Conservation (phyloP, 805 yeast genomes). For the Candida nemodendra region DNA sequence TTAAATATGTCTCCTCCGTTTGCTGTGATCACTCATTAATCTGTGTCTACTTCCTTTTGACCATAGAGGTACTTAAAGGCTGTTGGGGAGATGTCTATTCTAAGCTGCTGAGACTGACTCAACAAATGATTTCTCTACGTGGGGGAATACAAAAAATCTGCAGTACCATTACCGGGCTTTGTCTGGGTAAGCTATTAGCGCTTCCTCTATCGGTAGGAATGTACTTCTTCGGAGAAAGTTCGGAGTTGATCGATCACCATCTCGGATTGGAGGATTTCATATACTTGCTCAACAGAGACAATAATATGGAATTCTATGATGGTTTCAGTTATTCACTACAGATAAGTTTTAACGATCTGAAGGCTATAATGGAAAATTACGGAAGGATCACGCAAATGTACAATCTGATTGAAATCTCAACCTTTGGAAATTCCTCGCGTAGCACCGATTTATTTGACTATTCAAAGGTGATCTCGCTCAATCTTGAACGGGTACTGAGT, state of each 20-base stretch:
- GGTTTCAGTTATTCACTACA: constrained; percentile 8
- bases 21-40: constrained; percentile 23
- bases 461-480: constrained; percentile 2
- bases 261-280: constrained; percentile 12
- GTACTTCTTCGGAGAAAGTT: background rate
- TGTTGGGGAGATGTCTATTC: constrained; percentile 6
- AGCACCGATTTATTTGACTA: constrained; percentile 2
- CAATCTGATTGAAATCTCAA: constrained; percentile 9
- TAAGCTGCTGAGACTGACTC: constrained; percentile 12
- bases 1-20: constrained; percentile 15
- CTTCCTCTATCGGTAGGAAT: constrained; percentile 10
- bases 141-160: constrained; percentile 18
- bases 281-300: constrained; percentile 4
- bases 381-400: constrained; percentile 13
- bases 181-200: constrained; percentile 15
- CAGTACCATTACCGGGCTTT: constrained; percentile 15
- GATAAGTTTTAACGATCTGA: constrained; percentile 8
- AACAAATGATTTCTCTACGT: constrained; percentile 17
- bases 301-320: constrained; percentile 15
- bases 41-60: constrained; percentile 14
- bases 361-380: constrained; percentile 9
- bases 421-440: constrained; percentile 5
- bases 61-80: constrained; percentile 15
- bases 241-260: constrained; percentile 1
- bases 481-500: constrained; percentile 8